phyloP scores from a whole-genome alignment of 352 stramenopile genomes.

The Phytophthora hibernalis region DNA sequence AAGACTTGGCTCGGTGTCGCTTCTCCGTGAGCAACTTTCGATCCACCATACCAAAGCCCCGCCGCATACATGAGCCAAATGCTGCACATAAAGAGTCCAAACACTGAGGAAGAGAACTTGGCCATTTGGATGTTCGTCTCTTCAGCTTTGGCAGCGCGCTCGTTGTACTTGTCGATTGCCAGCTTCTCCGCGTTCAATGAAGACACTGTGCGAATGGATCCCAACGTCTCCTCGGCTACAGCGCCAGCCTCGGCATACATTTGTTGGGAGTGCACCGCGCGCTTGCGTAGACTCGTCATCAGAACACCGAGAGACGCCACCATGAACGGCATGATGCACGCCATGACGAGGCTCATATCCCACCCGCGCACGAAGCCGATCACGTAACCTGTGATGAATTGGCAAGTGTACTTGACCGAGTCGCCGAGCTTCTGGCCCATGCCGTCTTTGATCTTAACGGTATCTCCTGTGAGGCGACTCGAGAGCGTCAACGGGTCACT shows the following conservation, averaged over 20 bases:
- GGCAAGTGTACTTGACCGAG: slow-evolving; percentile 35
- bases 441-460: slow-evolving; percentile 46
- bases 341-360: slow-evolving; percentile 10
- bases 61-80: slow-evolving; percentile 44
- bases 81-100: slow-evolving; percentile 30
- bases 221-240: slow-evolving; percentile 54
- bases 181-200: slow-evolving; percentile 46
- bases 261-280: slow-evolving; percentile 31
- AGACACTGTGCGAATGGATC: slow-evolving; percentile 47
- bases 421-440: slow-evolving; percentile 54
- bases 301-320: background rate
- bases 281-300: slow-evolving; percentile 3
- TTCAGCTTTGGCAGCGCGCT: slow-evolving; percentile 24
- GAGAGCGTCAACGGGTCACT: slow-evolving; percentile 36
- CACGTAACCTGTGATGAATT: slow-evolving; percentile 40
- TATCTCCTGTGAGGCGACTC: slow-evolving; percentile 32
- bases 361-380: slow-evolving; percentile 6
- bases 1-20: slow-evolving; percentile 51
- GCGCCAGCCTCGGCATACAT: slow-evolving; percentile 52
- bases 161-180: slow-evolving; percentile 44
- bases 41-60: slow-evolving; percentile 47
- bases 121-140: slow-evolving; percentile 23
- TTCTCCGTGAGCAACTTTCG: slow-evolving; percentile 32
- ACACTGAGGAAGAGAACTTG: slow-evolving; percentile 18
- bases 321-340: slow-evolving; percentile 14